Percentiles rank a stretch among this genome's conserved stretches.
Evolutionary conservation across 306 rosid genomes (phyloP).

Genomic region (Erythrophleum fordii): DNA sequence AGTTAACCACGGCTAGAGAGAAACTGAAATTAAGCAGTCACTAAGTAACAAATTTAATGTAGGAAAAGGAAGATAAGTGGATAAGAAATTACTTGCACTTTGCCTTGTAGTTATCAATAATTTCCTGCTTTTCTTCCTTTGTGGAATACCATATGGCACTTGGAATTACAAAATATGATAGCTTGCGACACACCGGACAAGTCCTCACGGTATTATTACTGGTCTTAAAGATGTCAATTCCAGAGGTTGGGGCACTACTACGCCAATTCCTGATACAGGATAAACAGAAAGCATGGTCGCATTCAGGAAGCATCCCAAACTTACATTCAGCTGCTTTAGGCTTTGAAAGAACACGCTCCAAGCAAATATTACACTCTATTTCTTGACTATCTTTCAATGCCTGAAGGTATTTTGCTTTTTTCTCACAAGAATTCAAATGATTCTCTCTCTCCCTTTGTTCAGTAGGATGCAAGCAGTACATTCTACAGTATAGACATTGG

Average conservation of each 20-base stretch:
- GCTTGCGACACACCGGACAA: slow-evolving; percentile 93
- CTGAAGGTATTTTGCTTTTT: slow-evolving; percentile 71
- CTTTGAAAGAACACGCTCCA: slow-evolving; percentile 88
- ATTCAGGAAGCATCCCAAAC: slow-evolving; percentile 94
- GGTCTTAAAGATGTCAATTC: slow-evolving; percentile 53
- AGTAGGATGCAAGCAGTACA: slow-evolving; percentile 86
- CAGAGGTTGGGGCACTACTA: slow-evolving; percentile 76
- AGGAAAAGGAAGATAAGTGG: neutral
- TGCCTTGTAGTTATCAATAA: slow-evolving; percentile 86
- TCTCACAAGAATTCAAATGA: slow-evolving; percentile 74
- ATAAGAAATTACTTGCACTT: slow-evolving; percentile 74
- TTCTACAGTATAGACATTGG: slow-evolving; percentile 81
- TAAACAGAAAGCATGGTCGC: slow-evolving; percentile 93
- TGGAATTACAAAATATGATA: slow-evolving; percentile 92
- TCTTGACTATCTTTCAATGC: slow-evolving; percentile 78
- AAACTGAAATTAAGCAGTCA: neutral
- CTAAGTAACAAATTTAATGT: neutral
- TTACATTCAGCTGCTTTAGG: slow-evolving; percentile 71
- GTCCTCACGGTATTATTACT: slow-evolving; percentile 69
- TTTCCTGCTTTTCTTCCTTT: slow-evolving; percentile 85
- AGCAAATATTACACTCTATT: slow-evolving; percentile 93
- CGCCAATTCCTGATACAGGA: slow-evolving; percentile 98
- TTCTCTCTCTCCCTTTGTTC: slow-evolving; percentile 70
- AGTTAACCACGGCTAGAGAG: neutral
- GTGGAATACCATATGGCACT: slow-evolving; percentile 92